Conservation (phyloP, 225 moss, liverwort and hornwort genomes). For the Straminergon stramineum region DNA sequence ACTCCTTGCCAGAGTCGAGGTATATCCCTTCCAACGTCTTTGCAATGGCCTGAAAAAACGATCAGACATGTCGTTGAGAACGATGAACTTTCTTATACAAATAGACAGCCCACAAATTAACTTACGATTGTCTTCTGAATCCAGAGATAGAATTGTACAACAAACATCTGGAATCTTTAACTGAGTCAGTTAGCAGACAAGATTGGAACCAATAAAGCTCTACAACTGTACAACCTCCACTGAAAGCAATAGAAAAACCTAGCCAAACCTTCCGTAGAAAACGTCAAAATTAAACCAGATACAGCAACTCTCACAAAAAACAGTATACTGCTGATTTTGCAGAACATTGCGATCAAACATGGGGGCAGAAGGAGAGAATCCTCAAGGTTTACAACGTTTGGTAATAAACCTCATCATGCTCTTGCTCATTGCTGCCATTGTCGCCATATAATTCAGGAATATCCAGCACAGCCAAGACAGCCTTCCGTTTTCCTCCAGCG, state of each 20-base stretch:
- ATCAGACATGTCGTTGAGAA: not conserved
- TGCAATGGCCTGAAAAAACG: conserved; percentile 45
- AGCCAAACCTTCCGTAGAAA: not conserved
- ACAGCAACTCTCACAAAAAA: not conserved
- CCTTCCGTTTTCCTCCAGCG: conserved; percentile 76
- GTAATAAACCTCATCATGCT: conserved; percentile 77
- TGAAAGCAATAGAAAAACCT: not conserved
- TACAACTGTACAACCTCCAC: not conserved
- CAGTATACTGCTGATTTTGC: not conserved
- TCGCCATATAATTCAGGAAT: conserved; percentile 67
- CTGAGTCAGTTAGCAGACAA: not conserved
- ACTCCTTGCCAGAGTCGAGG: conserved; percentile 76
- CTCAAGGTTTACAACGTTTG: not conserved
- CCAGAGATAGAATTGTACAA: not conserved
- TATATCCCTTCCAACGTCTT: conserved; percentile 77
- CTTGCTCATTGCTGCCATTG: conserved; percentile 57
- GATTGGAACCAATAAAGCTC: not conserved
- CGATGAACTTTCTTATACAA: not conserved
- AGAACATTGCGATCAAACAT: not conserved
- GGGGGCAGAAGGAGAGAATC: not conserved
- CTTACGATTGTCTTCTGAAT: not conserved
- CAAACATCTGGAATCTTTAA: not conserved
- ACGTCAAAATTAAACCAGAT: not conserved
- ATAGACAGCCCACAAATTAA: not conserved
- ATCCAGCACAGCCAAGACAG: conserved; percentile 79